Percentiles rank a stretch among this genome's conserved stretches.
These are phyloP conservation scores for Stellera chamaejasme DNA, from an alignment of 345 rosid genomes.

Conservation along the genomic window DNA sequence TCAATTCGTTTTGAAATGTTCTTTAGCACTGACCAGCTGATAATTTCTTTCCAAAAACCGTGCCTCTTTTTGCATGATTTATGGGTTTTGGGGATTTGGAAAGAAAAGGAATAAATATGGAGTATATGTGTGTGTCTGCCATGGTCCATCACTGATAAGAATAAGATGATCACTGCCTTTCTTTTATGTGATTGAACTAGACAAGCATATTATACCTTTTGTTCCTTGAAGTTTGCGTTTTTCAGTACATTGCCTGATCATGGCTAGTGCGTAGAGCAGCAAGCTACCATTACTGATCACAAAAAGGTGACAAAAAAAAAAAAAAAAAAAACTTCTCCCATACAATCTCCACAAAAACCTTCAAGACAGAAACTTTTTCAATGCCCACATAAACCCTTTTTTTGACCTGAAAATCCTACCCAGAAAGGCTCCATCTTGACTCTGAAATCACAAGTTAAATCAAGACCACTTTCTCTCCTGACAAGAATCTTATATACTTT, in stretches of 20 bases:
- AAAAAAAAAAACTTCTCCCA: neutral
- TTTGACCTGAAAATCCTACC: neutral
- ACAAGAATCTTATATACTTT: no score
- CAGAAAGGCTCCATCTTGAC: neutral
- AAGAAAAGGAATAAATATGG: conserved; percentile 19
- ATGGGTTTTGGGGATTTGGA: conserved; percentile 35
- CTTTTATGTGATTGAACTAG: conserved; percentile 56
- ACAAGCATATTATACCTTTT: conserved; percentile 30
- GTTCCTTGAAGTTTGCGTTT: conserved; percentile 41
- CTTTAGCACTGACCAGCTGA: neutral
- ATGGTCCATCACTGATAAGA: conserved; percentile 30
- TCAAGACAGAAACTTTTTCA: neutral
- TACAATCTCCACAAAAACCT: neutral
- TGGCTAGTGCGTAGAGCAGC: conserved; percentile 14
- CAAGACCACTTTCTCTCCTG: no score
- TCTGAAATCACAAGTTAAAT: no score
- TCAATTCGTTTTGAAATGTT: conserved; percentile 3
- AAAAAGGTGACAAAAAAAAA: conserved; percentile 16
- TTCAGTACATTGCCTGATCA: conserved; percentile 18
- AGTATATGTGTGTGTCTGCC: neutral
- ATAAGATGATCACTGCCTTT: conserved; percentile 33
- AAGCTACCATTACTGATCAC: conserved; percentile 6
- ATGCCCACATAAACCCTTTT: neutral
- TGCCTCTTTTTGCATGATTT: conserved; percentile 33
- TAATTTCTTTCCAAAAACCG: neutral